Evolutionary conservation across 768 basidiomycete species (phyloP), one percentile per base, ranked within the genome.

Genomic region (Naganishia onofrii): DNA sequence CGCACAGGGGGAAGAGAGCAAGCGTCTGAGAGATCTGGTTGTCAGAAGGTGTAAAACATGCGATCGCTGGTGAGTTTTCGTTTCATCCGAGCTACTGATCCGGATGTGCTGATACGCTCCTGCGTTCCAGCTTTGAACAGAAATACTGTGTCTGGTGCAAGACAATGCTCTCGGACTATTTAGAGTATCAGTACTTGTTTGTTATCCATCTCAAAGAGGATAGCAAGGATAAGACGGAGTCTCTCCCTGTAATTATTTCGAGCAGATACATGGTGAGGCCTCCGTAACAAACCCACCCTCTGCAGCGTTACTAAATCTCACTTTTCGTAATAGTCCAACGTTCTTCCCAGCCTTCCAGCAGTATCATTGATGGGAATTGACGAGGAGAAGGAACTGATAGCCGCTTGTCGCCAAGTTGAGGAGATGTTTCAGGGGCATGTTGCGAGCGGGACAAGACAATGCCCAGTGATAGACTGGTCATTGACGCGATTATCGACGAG

Each of bases 191-290:
- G 21, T 63, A 44, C 26, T n/a, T 63, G 36, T 63, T 63, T 26
- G 60, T 44, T 13, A 36, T 63, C 26, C 38, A 63, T 63, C 38
- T 63, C 12, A 36, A 63, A 44, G 60, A 63, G 26, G 31, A 17
- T n/a, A 58, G 38, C 21, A 42, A 36, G 15, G 23, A 26, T 26
- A 10, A 34, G 13, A 26, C 8, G 23, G 8, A 34, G 23, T 21
- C n/a, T 38, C 60, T 63, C 23, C 38, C 60, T 17, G 60, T 46
- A 13, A 63, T 63, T 7, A 29, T 63, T n/a, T 63, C 60, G n/a
- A 63, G 60, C 60, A 63, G 46, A 42, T 63, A 63, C 28, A 46
- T 63, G 60, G 60, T 63, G 23, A 63, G 60, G 7, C 6, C n/a
- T 38, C 19, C 29, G 17, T 32, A n/a, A 23, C 19, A 34, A 19